Conservation (phyloP, 768 basidiomycete genomes). For the Arthromyces matolae region DNA sequence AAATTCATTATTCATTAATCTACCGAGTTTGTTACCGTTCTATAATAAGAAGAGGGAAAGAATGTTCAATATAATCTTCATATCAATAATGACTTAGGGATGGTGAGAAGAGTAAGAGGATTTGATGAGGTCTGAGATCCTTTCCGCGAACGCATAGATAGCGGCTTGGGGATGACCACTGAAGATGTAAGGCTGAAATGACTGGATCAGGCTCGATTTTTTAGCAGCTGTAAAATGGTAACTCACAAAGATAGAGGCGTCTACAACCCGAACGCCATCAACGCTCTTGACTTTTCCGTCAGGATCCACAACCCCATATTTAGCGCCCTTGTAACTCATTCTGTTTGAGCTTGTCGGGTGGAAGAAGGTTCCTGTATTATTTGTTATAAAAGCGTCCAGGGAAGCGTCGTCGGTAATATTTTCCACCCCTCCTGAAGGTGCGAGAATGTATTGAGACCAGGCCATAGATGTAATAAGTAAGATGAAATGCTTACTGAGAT, state of each 20-base stretch:
- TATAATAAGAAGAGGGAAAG: background rate
- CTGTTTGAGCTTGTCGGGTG: conserved; percentile 20
- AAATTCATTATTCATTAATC: no score
- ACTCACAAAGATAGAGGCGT: conserved; percentile 31
- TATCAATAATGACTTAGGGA: background rate
- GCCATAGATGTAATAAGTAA: conserved; percentile 12
- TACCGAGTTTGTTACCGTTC: no score
- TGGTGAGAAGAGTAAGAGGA: conserved; percentile 1
- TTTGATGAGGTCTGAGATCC: conserved; percentile 17
- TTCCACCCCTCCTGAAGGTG: conserved; percentile 3
- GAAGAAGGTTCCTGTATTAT: conserved; percentile 9
- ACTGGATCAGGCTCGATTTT: background rate
- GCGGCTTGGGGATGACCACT: conserved; percentile 12
- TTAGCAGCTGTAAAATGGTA: background rate
- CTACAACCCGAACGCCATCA: conserved; percentile 28
- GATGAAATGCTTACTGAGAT: conserved; percentile 21
- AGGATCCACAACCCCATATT: conserved; percentile 28
- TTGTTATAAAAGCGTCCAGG: conserved; percentile 20
- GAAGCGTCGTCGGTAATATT: conserved; percentile 14
- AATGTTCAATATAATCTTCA: background rate
- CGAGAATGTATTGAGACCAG: conserved; percentile 16
- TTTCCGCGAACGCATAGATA: conserved; percentile 15
- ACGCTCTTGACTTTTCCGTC: conserved; percentile 27
- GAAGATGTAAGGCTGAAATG: conserved; percentile 6
- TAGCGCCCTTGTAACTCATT: conserved; percentile 21